Conservation (phyloP, 179 eudicot genomes). For the Drosera spatulata region DNA sequence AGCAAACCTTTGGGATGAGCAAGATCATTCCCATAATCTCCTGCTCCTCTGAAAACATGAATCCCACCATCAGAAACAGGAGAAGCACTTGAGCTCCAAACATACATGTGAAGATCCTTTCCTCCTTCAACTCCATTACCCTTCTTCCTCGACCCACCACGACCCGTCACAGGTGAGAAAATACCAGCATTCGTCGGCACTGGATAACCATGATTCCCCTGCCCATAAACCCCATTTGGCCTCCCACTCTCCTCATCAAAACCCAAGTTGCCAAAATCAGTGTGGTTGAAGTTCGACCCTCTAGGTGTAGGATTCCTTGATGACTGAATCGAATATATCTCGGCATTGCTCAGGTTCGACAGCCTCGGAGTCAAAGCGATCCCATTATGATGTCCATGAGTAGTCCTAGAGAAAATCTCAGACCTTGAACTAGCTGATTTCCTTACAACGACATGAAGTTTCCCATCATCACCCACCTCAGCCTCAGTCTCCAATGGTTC, state of each 20-base stretch:
- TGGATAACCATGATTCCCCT: conserved; percentile 38
- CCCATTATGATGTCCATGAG: conserved; percentile 39
- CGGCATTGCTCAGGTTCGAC: conserved; percentile 53
- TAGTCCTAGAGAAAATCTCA: conserved; percentile 40
- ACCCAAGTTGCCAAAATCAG: conserved; percentile 49
- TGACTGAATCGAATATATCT: conserved; percentile 50
- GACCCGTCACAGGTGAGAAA: conserved; percentile 50
- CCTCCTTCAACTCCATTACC: conserved; percentile 27
- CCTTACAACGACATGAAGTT: too few relatives aligned
- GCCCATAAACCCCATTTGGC: conserved; percentile 21
- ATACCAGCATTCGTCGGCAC: conserved; percentile 59
- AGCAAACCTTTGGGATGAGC: conserved; percentile 27
- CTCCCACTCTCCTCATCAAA: conserved; percentile 57
- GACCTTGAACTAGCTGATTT: conserved; percentile 9
- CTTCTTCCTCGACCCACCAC: conserved; percentile 22
- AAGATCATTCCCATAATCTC: conserved; percentile 34
- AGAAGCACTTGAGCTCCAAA: conserved; percentile 51
- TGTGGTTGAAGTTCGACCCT: conserved; percentile 45
- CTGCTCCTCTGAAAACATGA: conserved; percentile 33
- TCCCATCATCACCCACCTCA: too few relatives aligned
- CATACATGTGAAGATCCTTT: conserved; percentile 92
- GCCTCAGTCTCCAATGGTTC: too few relatives aligned
- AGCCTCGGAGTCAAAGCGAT: conserved; percentile 44
- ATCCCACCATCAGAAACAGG: too few relatives aligned
- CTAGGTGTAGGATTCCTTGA: conserved; percentile 50